Percentiles rank a stretch among this genome's conserved stretches.
phyloP scores from a whole-genome alignment of 768 basidiomycete genomes.

The Exidia glandulosa region DNA sequence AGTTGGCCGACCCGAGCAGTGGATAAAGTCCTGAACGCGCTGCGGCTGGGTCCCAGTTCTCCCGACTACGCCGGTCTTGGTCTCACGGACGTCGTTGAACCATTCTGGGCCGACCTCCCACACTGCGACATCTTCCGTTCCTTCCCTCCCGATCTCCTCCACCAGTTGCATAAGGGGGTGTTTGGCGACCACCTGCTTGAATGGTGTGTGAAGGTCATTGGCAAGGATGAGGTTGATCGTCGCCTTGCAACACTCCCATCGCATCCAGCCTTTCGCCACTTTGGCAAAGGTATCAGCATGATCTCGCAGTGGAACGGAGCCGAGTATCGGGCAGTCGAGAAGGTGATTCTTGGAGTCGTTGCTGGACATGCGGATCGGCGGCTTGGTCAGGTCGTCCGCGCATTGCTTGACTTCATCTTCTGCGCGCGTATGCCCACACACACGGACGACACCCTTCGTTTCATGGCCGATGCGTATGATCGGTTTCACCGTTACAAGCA shows the following conservation, averaged over 20 bases:
- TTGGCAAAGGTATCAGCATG: constrained; percentile 18
- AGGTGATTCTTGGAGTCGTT: constrained; percentile 19
- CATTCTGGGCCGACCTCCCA: constrained; percentile 33
- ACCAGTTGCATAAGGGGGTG: constrained; percentile 37
- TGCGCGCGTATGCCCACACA: constrained; percentile 20
- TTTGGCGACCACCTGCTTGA: constrained; percentile 33
- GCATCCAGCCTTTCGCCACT: constrained; percentile 9
- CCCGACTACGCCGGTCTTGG: not conserved
- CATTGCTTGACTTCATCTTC: constrained; percentile 26
- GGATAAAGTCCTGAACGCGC: not conserved
- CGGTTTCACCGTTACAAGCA: constrained; percentile 20
- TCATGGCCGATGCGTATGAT: constrained; percentile 14
- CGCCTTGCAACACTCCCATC: constrained; percentile 9
- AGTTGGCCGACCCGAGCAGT: not conserved
- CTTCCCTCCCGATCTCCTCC: constrained; percentile 33
- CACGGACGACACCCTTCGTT: constrained; percentile 14
- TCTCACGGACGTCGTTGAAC: constrained; percentile 7
- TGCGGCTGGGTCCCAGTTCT: not conserved
- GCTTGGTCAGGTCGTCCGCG: constrained; percentile 14
- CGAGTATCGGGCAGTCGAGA: not conserved
- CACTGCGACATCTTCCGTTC: constrained; percentile 27
- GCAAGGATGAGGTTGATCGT: constrained; percentile 8
- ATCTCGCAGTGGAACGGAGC: constrained; percentile 5
- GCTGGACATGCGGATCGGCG: constrained; percentile 11
- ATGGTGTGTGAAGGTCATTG: constrained; percentile 18